phyloP scores from a whole-genome alignment of 1,284 basidiomycete genomes.

The Ustilago xerochloae region DNA sequence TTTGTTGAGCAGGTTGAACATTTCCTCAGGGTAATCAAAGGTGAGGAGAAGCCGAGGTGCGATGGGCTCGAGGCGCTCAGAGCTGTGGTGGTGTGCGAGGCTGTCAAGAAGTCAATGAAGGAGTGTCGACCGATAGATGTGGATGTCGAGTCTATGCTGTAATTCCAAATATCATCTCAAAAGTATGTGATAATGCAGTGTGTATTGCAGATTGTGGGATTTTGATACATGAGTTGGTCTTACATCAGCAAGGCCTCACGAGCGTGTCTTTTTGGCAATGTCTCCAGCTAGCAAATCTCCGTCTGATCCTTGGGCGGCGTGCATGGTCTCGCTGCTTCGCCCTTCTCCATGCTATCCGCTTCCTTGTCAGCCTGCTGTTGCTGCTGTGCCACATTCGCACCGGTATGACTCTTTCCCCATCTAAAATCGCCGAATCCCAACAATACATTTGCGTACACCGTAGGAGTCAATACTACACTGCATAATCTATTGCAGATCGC shows the following conservation, averaged over 20 bases:
- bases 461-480: conserved; percentile 27
- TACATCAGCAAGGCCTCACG: too few species aligned
- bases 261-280: too few species aligned
- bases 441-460: conserved; percentile 32
- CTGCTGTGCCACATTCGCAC: conserved; percentile 15
- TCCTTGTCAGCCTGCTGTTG: neutral
- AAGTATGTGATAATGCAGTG: too few species aligned
- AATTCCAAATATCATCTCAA: too few species aligned
- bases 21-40: neutral
- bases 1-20: neutral
- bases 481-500: conserved; percentile 19
- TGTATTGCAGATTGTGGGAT: too few species aligned
- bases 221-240: too few species aligned
- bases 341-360: conserved; percentile 16
- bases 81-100: neutral
- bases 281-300: conserved; percentile 11
- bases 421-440: conserved; percentile 31
- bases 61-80: neutral
- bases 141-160: neutral
- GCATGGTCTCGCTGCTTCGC: conserved; percentile 1
- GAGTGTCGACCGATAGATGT: neutral
- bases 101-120: neutral
- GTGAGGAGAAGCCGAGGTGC: neutral
- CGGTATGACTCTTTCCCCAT: conserved; percentile 31
- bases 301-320: conserved; percentile 25